These are phyloP conservation scores for Phaeotremella skinneri DNA, from an alignment of 768 basidiomycete species.

Conservation along the genomic window DNA sequence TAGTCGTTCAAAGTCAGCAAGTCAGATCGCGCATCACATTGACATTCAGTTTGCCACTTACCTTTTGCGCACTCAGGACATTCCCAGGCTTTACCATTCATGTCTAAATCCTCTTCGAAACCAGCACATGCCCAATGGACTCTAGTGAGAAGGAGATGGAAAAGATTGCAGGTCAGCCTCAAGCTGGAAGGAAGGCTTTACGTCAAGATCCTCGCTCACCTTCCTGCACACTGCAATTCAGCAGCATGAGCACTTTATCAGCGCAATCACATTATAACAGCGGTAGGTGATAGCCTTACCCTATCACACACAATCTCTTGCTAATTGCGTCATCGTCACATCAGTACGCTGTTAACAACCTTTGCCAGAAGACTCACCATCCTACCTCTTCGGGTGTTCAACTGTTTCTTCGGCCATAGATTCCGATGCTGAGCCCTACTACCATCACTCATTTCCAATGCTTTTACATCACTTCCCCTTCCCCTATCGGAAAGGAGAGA, in stretches of 20 bases:
- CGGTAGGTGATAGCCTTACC: neutral
- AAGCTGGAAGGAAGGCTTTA: too few species aligned
- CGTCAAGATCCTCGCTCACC: neutral
- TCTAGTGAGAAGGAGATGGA: too few species aligned
- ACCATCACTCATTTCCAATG: conserved; percentile 1
- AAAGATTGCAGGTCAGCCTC: too few species aligned
- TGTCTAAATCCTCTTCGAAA: conserved; percentile 4
- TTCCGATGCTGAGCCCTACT: neutral
- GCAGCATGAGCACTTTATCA: neutral
- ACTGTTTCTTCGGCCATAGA: neutral
- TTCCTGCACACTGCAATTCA: neutral
- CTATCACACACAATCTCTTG: conserved; percentile 6
- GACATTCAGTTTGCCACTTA: neutral
- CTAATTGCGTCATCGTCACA: neutral
- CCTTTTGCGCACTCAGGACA: conserved; percentile 38
- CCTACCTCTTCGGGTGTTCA: conserved; percentile 2
- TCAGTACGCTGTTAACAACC: neutral
- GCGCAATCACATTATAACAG: too few species aligned
- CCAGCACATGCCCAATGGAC: conserved; percentile 11
- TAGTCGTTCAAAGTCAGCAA: neutral
- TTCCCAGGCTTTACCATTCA: conserved; percentile 20
- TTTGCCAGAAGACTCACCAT: conserved; percentile 4
- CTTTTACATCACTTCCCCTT: neutral
- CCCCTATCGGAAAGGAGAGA: too few species aligned
- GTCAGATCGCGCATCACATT: neutral